These are phyloP conservation scores for Erysimum cheiri DNA, from an alignment of 441 rosid genomes.

Conservation along the genomic window DNA sequence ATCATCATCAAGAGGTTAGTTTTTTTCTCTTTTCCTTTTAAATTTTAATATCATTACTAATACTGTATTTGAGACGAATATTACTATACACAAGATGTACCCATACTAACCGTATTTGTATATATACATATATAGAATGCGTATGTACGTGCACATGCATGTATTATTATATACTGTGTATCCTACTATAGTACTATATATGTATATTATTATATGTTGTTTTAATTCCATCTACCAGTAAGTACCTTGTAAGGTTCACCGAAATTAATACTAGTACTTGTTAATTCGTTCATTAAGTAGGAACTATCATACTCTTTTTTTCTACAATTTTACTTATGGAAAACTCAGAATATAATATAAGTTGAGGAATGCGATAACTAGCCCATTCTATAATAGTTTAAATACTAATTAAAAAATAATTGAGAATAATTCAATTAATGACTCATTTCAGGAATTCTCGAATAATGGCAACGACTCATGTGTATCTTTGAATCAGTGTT, in stretches of 20 bases:
- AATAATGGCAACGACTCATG: slow-evolving; percentile 28
- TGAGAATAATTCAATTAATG: slow-evolving; percentile 30
- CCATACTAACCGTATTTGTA: neutral
- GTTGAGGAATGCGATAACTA: neutral
- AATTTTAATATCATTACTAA: neutral
- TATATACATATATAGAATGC: neutral
- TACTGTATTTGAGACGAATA: neutral
- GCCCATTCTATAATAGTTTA: neutral
- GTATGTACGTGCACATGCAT: slow-evolving; percentile 1
- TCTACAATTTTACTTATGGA: neutral
- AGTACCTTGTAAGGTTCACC: neutral
- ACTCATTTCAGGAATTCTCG: slow-evolving; percentile 30
- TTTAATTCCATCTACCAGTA: neutral
- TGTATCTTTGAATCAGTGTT: slow-evolving; percentile 30
- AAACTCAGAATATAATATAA: neutral
- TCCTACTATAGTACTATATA: too few relatives aligned
- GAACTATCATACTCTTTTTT: neutral
- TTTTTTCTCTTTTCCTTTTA: neutral
- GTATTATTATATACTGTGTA: neutral
- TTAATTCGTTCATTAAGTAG: neutral
- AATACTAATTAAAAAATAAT: neutral
- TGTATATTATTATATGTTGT: neutral
- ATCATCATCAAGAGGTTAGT: slow-evolving; percentile 29
- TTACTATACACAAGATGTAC: slow-evolving; percentile 1
- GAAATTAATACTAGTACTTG: neutral